Percentiles rank a stretch among this genome's conserved stretches.
These are phyloP conservation scores for Jackrogersella multiformis DNA, from an alignment of 495 filamentous ascomycete genomes.

Conservation along the genomic window DNA sequence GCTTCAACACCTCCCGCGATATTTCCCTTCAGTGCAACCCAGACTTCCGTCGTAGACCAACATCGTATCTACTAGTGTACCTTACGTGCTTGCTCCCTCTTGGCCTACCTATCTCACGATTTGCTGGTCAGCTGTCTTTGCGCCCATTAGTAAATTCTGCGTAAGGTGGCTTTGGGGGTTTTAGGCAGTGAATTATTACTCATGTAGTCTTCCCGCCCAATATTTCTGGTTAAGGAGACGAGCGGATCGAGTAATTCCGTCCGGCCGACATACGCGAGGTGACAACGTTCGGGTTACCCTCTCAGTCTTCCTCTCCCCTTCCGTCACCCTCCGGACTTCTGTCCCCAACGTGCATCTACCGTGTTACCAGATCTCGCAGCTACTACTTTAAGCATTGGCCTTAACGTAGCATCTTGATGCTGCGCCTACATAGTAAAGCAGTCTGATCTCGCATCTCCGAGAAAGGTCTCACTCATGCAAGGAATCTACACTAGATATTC, in stretches of 20 bases:
- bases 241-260: constrained; percentile 20
- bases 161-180: constrained; percentile 17
- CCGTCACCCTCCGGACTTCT: background rate
- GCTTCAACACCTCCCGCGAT: constrained; percentile 28
- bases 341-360: background rate
- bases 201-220: background rate
- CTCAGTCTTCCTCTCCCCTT: background rate
- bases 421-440: constrained; percentile 25
- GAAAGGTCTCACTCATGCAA: background rate
- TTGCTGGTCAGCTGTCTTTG: constrained; percentile 24
- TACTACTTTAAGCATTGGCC: constrained; percentile 19
- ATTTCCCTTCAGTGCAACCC: constrained; percentile 39
- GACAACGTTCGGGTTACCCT: background rate
- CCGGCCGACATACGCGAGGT: constrained; percentile 4
- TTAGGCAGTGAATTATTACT: constrained; percentile 22
- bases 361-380: constrained; percentile 26
- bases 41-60: constrained; percentile 30
- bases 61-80: too few relatives aligned
- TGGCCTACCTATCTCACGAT: constrained; percentile 31
- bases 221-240: background rate
- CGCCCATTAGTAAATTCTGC: constrained; percentile 15
- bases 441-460: constrained; percentile 14
- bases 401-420: constrained; percentile 14
- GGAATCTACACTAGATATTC: background rate
- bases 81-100: constrained; percentile 1